Conservation (phyloP, 495 filamentous ascomycete genomes). For the Oidiodendron maius region DNA sequence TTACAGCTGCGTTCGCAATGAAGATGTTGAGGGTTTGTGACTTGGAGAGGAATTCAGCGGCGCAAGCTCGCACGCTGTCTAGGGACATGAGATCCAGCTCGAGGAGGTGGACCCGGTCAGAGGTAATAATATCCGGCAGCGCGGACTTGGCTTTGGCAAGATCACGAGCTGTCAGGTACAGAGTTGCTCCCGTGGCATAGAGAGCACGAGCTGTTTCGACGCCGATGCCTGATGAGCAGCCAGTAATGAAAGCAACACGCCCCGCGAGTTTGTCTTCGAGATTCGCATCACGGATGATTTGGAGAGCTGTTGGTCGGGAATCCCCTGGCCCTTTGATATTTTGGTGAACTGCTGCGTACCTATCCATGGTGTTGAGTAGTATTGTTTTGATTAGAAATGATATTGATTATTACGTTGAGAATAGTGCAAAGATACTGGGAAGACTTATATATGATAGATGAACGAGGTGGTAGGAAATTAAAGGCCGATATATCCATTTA, state of each 20-base stretch:
- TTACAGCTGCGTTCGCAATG: constrained; percentile 56
- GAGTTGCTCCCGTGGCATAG: constrained; percentile 37
- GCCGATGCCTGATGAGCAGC: constrained; percentile 47
- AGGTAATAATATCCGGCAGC: constrained; percentile 24
- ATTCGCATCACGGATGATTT: constrained; percentile 46
- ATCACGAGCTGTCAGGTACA: constrained; percentile 39
- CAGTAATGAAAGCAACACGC: constrained; percentile 47
- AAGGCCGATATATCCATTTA: too few species aligned
- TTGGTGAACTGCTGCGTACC: constrained; percentile 34
- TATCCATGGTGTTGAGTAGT: constrained; percentile 7
- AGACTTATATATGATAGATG: too few species aligned
- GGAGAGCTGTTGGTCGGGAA: constrained; percentile 46
- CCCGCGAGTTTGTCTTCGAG: constrained; percentile 33
- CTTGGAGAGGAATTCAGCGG: constrained; percentile 18
- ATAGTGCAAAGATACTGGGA: too few species aligned
- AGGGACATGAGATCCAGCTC: constrained; percentile 30
- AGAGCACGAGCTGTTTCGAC: constrained; percentile 44
- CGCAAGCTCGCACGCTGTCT: constrained; percentile 25
- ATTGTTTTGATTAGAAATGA: too few species aligned
- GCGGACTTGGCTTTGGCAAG: constrained; percentile 29
- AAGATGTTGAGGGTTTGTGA: constrained; percentile 38
- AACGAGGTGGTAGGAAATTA: too few species aligned
- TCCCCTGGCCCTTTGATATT: constrained; percentile 43
- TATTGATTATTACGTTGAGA: too few species aligned
- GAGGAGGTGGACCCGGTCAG: constrained; percentile 18